Base-by-base conservation (phyloP, 306 rosid species). In the Cicer yamashitae region DNA sequence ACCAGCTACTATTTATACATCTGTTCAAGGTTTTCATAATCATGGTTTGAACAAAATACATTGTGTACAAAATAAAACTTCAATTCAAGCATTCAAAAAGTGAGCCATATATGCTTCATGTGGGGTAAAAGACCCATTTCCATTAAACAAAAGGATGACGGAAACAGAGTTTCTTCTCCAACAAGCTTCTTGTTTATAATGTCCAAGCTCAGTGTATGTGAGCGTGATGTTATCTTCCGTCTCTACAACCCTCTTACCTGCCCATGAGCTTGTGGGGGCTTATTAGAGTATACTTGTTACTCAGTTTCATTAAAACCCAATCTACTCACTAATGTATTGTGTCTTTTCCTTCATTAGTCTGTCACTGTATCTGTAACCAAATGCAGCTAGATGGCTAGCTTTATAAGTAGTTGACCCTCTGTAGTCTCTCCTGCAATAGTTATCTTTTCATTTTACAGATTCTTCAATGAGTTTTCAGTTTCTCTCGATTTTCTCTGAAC, bases 211-310 rank as follows among this genome's bases (percentile, higher is more conserved):
- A 30, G 65, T 11, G 17, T 6, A 8, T 12, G 17, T 6, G 41
- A 25, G 37, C 1, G 37, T 30, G 37, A 30, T 30, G 37, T 30
- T 30, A 30, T 58, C 14, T 10, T 2, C 5, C 15, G 25, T 57
- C 40, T 58, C 64, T 58, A 34, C 64, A 58, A 25, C 15, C 4
- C 8, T 56, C 62, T 22, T 58, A 58, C 40, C n/a, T 39, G 6
- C 41, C 17, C 64, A 58, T 10, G 6, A 48, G 54, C 54, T 48
- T 13, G 54, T 48, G 37, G 15, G 17, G 30, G 30, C 39, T 56
- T 58, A 58, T 39, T 48, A 13, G 54, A 22, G 61, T 20, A 56
- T 20, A 56, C 61, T 54, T 54, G 61, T 17, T 54, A 54, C 34
- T 18, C 20, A 53, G 54, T 14, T 48, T 48, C n/a, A 50, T 50